Conservation (phyloP, 2,329 filamentous ascomycete genomes). For the Pseudopyricularia cyperi region DNA sequence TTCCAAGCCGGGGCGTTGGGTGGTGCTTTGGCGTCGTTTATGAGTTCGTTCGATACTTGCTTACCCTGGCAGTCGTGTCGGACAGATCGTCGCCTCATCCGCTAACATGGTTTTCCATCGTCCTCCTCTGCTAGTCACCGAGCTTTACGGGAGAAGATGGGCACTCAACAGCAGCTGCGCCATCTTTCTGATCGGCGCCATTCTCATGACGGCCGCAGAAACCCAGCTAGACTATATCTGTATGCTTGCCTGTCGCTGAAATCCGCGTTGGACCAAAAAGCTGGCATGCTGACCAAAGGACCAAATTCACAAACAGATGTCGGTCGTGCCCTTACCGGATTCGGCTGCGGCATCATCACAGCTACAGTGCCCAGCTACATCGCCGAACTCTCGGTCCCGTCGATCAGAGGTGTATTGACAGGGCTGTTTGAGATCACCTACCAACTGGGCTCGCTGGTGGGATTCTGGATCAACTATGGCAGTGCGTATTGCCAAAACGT, state of each 20-base stretch:
- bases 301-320: slow-evolving; percentile 29
- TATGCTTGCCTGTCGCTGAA: slow-evolving; percentile 10
- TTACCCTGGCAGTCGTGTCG: background rate
- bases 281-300: background rate
- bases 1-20: slow-evolving; percentile 40
- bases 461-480: slow-evolving; percentile 37
- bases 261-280: background rate
- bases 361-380: slow-evolving; percentile 52
- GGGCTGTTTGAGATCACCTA: slow-evolving; percentile 40
- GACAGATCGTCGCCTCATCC: background rate
- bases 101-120: background rate
- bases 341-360: slow-evolving; percentile 42
- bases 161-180: slow-evolving; percentile 31
- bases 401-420: slow-evolving; percentile 43
- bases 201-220: slow-evolving; percentile 27
- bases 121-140: slow-evolving; percentile 19
- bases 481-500: slow-evolving; percentile 7
- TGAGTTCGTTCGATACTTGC: slow-evolving; percentile 12
- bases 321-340: slow-evolving; percentile 42
- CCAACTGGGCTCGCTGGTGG: slow-evolving; percentile 36
- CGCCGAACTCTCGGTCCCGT: slow-evolving; percentile 46
- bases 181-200: slow-evolving; percentile 29
- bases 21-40: slow-evolving; percentile 34
- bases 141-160: slow-evolving; percentile 34
- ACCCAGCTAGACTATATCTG: slow-evolving; percentile 29